Evolutionary conservation across 768 basidiomycete genomes (phyloP).

Genomic region (Boletus coccyginus): DNA sequence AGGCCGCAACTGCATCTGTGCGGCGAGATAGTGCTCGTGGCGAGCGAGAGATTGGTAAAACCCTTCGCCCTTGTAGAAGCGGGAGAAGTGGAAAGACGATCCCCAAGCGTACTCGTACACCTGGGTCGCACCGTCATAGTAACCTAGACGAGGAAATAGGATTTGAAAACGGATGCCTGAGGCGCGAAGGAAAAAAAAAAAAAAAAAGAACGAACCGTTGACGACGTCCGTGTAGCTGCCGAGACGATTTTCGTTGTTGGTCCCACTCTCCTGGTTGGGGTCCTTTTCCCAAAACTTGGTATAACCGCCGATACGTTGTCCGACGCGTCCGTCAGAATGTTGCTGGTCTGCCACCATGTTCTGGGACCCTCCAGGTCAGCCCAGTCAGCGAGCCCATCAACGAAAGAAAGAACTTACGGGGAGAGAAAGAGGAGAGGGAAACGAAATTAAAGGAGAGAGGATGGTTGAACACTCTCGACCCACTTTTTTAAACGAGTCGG

Average conservation of each 20-base stretch:
- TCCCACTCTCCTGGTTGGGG: slow-evolving; percentile 59
- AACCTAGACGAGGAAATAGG: slow-evolving; percentile 49
- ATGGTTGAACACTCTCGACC: background rate
- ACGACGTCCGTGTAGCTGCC: slow-evolving; percentile 90
- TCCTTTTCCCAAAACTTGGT: slow-evolving; percentile 92
- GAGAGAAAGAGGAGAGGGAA: background rate
- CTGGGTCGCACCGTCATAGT: slow-evolving; percentile 95
- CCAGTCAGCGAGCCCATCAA: background rate
- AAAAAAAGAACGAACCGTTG: slow-evolving; percentile 57
- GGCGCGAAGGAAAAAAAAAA: background rate
- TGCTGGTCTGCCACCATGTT: slow-evolving; percentile 23
- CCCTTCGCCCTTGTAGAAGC: slow-evolving; percentile 90
- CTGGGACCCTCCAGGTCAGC: background rate
- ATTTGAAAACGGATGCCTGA: background rate
- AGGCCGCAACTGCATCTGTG: slow-evolving; percentile 77
- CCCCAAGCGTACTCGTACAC: slow-evolving; percentile 95
- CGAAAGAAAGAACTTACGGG: background rate
- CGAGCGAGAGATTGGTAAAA: slow-evolving; percentile 73
- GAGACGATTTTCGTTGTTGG: slow-evolving; percentile 69
- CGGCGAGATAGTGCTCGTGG: slow-evolving; percentile 95
- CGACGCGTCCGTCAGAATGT: slow-evolving; percentile 55
- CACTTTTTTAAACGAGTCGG: slow-evolving; percentile 8
- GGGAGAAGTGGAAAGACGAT: slow-evolving; percentile 92
- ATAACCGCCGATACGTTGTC: slow-evolving; percentile 77
- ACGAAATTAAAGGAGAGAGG: background rate